Evolutionary conservation across 2,329 filamentous ascomycete genomes (phyloP).

Genomic region (Penicillium sp.): DNA sequence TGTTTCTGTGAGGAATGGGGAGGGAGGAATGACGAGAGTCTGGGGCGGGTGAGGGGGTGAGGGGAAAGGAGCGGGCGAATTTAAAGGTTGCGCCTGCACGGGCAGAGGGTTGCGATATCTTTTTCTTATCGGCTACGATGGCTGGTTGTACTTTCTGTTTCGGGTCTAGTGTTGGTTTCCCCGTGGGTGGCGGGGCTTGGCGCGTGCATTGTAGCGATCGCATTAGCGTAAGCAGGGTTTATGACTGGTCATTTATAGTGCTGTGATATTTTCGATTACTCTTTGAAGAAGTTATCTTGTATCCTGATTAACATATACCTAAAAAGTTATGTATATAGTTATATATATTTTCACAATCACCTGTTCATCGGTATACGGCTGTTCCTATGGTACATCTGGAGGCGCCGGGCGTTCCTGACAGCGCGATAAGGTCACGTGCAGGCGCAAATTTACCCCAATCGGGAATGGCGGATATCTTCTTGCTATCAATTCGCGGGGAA

Average conservation of each 20-base stretch:
- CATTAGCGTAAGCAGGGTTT: neutral
- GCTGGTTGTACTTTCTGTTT: conserved; percentile 35
- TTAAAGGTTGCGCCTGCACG: too few relatives aligned
- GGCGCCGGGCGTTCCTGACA: neutral
- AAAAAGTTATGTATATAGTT: too few relatives aligned
- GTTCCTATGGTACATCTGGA: too few relatives aligned
- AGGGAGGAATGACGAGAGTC: neutral
- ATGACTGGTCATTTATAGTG: neutral
- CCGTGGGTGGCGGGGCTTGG: neutral
- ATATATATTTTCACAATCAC: too few relatives aligned
- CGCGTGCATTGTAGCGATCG: neutral
- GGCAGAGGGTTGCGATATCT: conserved; percentile 16
- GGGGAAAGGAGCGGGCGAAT: conserved; percentile 4
- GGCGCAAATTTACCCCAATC: conserved; percentile 24
- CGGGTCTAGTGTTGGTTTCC: conserved; percentile 17
- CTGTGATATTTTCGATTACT: too few relatives aligned
- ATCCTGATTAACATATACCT: neutral
- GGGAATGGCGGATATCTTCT: conserved; percentile 21
- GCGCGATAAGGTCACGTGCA: conserved; percentile 22
- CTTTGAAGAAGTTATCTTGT: too few relatives aligned
- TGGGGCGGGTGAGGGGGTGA: conserved; percentile 4
- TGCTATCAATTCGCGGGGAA: conserved; percentile 27
- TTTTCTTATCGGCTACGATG: conserved; percentile 17
- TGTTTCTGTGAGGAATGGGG: neutral
- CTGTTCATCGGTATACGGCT: too few relatives aligned